Base-by-base conservation (phyloP, 148 eudicot species). In the Diospyros kaki region DNA sequence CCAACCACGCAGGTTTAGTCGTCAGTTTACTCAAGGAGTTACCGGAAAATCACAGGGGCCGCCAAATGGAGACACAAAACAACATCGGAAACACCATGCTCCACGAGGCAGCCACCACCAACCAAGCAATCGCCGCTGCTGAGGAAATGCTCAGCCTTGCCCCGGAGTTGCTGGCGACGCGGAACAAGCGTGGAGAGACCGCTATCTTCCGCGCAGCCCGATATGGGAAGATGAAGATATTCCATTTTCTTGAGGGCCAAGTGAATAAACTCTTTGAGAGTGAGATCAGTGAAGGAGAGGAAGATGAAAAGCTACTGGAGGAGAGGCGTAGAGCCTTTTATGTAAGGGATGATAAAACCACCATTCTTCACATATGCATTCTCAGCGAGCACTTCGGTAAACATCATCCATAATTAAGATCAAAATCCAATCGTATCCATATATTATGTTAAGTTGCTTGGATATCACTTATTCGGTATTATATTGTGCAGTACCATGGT, bases 31-130 rank as follows among this genome's bases (percentile, higher is more conserved):
- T 75, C 11, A 1, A n/a, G 9, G 39, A 9, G 56, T 51, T 75
- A 45, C 5, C 45, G 1, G 0, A n/a, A 41, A 17, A 8, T 14
- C 58, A 68, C 17, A 0, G n/a, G n/a, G n/a, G n/a, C 4, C 40
- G 6, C 48, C 58, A 76, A 48, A 38, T 68, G 58, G 68, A 17
- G 9, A 1, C 0, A 3, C 59, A 2, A 76, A 76, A 76, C 46
- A 12, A 4, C 2, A 44, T 5, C 1, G 78, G 78, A 46, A 68
- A 59, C 64, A 76, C 78, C 39, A 48, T 76, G 6, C 78, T 76
- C 66, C 78, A 76, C 4, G 78, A 76, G 66, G 72, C 73, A 3
- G 65, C 50, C 73, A 68, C 58, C 15, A 56, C 71, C 13, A 15
- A 68, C 55, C 58, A 17, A 42, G 58, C 46, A 38, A 66, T 76